Evolutionary conservation across 164 flowering plant species (phyloP).

Genomic region (Berberis thunbergii): DNA sequence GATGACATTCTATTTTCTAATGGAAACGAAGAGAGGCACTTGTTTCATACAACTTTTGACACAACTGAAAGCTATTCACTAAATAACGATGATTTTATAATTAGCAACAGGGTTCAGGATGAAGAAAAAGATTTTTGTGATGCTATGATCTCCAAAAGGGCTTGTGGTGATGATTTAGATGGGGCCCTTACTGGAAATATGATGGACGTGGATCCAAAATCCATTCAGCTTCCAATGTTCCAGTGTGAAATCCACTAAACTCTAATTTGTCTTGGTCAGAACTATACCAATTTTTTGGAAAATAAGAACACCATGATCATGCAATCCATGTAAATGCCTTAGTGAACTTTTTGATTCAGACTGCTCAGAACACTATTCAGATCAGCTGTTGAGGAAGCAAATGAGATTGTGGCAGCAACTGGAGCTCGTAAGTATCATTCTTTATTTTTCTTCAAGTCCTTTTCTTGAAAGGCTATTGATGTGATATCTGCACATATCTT

Average conservation of each 20-base stretch:
- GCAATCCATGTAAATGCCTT: no score
- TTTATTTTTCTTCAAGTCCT: no score
- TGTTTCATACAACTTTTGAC: constrained; percentile 1
- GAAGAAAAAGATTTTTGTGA: constrained; percentile 5
- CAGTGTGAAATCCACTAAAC: neutral
- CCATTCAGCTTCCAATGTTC: constrained; percentile 1
- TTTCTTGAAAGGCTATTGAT: no score
- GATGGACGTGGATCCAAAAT: constrained; percentile 10
- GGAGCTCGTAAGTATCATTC: no score
- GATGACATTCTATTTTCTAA: neutral
- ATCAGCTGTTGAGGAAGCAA: no score
- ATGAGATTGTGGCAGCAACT: no score
- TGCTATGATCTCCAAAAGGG: constrained; percentile 8
- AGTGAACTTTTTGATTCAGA: no score
- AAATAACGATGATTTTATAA: neutral
- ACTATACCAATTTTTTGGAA: no score
- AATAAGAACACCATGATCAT: no score
- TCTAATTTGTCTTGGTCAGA: no score
- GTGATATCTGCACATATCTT: no score
- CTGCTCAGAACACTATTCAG: no score
- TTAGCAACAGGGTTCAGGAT: constrained; percentile 1
- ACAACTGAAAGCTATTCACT: constrained; percentile 9
- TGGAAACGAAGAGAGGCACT: constrained; percentile 11
- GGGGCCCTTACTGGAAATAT: constrained; percentile 3
- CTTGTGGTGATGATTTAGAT: constrained; percentile 5